Base-by-base conservation (phyloP, 106 monocot genomes). In the Acanthochlamys bracteata region DNA sequence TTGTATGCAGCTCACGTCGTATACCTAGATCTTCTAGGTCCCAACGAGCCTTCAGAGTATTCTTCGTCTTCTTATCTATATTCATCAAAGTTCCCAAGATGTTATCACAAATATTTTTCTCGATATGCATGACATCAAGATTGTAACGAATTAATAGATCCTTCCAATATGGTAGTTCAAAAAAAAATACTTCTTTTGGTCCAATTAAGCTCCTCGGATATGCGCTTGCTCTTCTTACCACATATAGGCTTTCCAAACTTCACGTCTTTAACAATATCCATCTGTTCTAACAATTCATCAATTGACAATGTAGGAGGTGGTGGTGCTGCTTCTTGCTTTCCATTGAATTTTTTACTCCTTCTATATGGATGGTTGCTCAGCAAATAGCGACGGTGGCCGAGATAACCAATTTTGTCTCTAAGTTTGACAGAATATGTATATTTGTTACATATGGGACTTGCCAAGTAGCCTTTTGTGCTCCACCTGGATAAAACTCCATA, bases 321-420 rank as follows among this genome's bases (percentile, higher is more conserved):
- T 6, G 39, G 16, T 43, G 14, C 23, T 11, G 7, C 11, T 57
- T 74, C 67, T 14, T 21, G 4, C 15, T 20, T 61, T 16, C 67
- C 67, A 61, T 67, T 51, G 24, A 74, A 74, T 25, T 60, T 52
- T 42, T 27, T 39, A 15, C 22, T n/a, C 9, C 39, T 61, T 23
- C 43, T 24, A 42, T 42, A 53, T 8, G 21, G 7, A 25, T 15
- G 42, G 26, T 53, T 20, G 2, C 7, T 12, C 10, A 7, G 23
- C 43, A 75, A 43, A 6, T 54, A 75, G 7, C 63, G 42, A n/a
- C 63, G 62, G 56, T 75, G 69, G 9, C 75, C 68, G 53, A 75
- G 68, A 16, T 69, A 75, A 69, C 69, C 68, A 26, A 52, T 7
- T 16, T 75, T 75, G 63, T 75, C 9, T 11, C 42, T 49, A 55